Base-by-base conservation (phyloP, 192 early-diverging fungal genomes). In the Oehlia diaphana region DNA sequence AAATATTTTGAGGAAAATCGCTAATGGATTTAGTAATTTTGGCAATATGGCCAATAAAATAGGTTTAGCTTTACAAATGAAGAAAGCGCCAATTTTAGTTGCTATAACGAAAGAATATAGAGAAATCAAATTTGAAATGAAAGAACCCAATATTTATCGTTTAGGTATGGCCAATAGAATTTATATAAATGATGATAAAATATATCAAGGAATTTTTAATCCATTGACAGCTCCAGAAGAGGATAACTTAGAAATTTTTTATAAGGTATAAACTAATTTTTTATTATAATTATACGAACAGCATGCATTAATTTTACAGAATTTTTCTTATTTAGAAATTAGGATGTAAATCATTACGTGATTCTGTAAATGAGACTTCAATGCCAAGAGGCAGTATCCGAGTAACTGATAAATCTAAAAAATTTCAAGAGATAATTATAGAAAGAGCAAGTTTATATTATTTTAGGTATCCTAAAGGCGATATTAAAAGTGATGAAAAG, bases 381-480 rank as follows among this genome's bases (percentile, higher is more conserved):
- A 86, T 73, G 2, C 87, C 88, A 23, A 75, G 78, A 26, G 94
- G 93, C 7, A 79, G 81, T n/a, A 73, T 87, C 9, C 81, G 74
- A 23, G 72, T 67, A 9, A 91, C 91, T 0, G 70, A 77, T 1
- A 76, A 84, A 44, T 86, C 92, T 14, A 76, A 84, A 62, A 79
- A 81, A 39, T 77, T 96, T 42, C 88, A 94, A 73, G 79, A 86
- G 44, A 67, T 91, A 31, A 94, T 97, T 49, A 83, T 86, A 28
- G 89, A 94, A 79, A 91, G 96, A 4, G 92, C 95, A 21, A 90
- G 91, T 0, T 85, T 97, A 8, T 87, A 96, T 26, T 76, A 94
- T 9, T 91, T 94, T 82, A 92, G 94, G 0, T 23, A 10, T 19
- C 87, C 84, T 73, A 79, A 78, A 42, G 87, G 72, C 69, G 84